These are phyloP conservation scores for Coniferiporia weirii DNA, from an alignment of 1,284 basidiomycete species.

Conservation along the genomic window DNA sequence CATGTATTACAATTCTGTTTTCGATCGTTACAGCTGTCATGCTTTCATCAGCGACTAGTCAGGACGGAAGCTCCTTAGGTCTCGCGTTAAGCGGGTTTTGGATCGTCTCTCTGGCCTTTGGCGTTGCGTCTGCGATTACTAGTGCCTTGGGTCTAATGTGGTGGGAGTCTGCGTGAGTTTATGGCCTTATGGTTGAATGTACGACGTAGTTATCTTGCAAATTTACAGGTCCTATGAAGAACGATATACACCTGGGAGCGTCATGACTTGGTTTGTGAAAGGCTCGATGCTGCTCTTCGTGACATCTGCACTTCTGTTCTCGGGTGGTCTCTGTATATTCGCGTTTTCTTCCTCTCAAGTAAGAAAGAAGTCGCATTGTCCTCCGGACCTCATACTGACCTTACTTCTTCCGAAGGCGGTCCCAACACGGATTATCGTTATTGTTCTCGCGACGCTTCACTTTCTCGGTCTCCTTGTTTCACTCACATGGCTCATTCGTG, in stretches of 20 bases:
- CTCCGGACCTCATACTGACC: background rate
- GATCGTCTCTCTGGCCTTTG: conserved; percentile 8
- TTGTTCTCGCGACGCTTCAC: conserved; percentile 6
- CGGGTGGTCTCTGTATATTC: conserved; percentile 7
- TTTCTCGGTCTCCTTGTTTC: background rate
- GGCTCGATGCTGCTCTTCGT: background rate
- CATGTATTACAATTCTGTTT: conserved; percentile 2
- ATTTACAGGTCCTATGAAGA: background rate
- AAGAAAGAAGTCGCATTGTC: background rate
- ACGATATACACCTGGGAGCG: background rate
- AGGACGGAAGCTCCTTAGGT: background rate
- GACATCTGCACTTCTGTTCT: conserved; percentile 3
- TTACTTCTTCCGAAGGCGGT: background rate
- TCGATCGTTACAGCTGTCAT: conserved; percentile 10
- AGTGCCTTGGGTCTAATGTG: background rate
- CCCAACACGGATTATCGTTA: background rate
- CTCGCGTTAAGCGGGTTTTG: conserved; percentile 7
- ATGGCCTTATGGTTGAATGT: background rate
- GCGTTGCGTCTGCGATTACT: conserved; percentile 6
- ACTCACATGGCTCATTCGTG: background rate
- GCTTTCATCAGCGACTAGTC: background rate
- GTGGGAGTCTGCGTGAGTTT: conserved; percentile 6
- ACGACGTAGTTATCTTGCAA: background rate
- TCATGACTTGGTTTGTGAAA: background rate
- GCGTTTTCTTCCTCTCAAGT: conserved; percentile 12